These are phyloP conservation scores for Letharia columbiana DNA, from an alignment of 495 filamentous ascomycete genomes.

Conservation along the genomic window DNA sequence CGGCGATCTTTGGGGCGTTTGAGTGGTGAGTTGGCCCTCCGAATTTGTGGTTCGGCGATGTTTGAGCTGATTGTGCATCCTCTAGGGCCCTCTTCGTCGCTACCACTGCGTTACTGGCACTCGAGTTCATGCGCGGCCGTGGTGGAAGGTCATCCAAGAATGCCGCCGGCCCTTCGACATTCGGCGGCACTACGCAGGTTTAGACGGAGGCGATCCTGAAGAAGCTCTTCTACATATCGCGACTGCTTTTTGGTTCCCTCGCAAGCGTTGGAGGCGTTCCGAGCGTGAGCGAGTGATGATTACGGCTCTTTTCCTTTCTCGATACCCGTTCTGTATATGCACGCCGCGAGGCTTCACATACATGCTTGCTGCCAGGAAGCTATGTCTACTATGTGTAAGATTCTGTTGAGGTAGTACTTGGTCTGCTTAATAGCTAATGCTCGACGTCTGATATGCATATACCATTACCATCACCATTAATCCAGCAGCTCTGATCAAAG, in stretches of 20 bases:
- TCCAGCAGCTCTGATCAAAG: background rate
- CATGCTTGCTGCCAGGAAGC: background rate
- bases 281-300: background rate
- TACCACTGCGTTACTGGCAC: constrained; percentile 37
- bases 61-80: background rate
- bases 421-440: background rate
- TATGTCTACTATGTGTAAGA: background rate
- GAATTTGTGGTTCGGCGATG: background rate
- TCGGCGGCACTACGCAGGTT: background rate
- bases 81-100: constrained; percentile 45
- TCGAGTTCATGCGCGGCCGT: constrained; percentile 30
- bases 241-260: background rate
- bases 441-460: background rate
- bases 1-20: constrained; percentile 48
- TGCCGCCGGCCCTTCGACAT: background rate
- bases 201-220: background rate
- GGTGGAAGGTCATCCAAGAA: background rate
- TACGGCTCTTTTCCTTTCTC: background rate
- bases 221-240: background rate
- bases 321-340: background rate
- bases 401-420: background rate
- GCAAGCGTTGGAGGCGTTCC: background rate
- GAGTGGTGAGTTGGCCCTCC: constrained; percentile 44
- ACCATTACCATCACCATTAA: background rate
- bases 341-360: background rate